Conservation (phyloP, 2,329 filamentous ascomycete species). For the Verticillium dahliae region DNA sequence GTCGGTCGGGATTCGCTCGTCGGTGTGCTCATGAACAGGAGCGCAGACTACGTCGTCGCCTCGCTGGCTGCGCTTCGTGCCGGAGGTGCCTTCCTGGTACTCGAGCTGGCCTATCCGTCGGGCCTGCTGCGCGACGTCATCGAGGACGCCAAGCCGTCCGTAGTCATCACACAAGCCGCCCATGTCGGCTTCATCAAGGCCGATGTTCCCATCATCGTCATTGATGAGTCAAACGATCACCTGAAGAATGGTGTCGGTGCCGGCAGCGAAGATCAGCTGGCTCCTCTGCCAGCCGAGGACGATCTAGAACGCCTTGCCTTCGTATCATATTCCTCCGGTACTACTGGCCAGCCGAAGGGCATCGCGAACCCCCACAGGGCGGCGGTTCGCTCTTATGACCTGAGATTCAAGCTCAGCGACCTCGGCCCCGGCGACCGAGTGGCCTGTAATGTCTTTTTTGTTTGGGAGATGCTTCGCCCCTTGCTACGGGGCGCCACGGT, state of each 20-base stretch:
- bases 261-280: conserved; percentile 28
- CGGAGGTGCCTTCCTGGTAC: conserved; percentile 72
- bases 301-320: conserved; percentile 71
- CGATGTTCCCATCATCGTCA: conserved; percentile 54
- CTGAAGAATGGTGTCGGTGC: conserved; percentile 10
- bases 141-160: conserved; percentile 64
- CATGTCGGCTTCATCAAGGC: conserved; percentile 61
- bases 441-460: conserved; percentile 83
- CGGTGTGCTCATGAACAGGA: conserved; percentile 68
- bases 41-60: conserved; percentile 72
- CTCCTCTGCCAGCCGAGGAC: conserved; percentile 52
- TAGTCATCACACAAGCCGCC: conserved; percentile 61
- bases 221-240: conserved; percentile 41
- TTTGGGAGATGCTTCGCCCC: conserved; percentile 78
- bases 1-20: conserved; percentile 69
- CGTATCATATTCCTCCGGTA: conserved; percentile 75
- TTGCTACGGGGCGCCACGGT: conserved; percentile 71
- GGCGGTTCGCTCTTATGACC: conserved; percentile 65
- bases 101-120: conserved; percentile 73
- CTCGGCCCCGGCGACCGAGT: conserved; percentile 67
- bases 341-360: conserved; percentile 73
- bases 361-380: conserved; percentile 72
- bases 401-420: conserved; percentile 65
- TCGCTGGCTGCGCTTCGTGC: conserved; percentile 72
- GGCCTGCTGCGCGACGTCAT: conserved; percentile 69